Percentiles rank a stretch among this genome's conserved stretches.
These are phyloP conservation scores for Ganoderma meredithae DNA, from an alignment of 1,284 basidiomycete genomes.

Conservation along the genomic window DNA sequence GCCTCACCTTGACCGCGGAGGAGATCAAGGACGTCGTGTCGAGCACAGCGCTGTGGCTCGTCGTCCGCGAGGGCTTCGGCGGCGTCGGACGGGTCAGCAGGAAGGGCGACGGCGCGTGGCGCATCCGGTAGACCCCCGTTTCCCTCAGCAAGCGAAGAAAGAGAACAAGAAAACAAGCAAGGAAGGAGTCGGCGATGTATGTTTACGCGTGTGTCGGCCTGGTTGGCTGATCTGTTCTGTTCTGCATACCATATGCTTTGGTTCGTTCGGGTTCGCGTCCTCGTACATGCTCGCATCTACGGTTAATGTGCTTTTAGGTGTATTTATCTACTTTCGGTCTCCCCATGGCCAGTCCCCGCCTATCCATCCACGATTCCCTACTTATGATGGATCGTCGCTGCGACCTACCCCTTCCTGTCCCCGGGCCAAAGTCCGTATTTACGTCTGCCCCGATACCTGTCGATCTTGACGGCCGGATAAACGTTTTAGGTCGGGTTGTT, in stretches of 20 bases:
- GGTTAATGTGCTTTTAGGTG: neutral
- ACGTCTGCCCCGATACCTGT: neutral
- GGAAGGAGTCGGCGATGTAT: neutral
- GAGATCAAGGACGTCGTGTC: constrained; percentile 95
- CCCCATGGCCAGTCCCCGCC: neutral
- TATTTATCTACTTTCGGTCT: constrained; percentile 3
- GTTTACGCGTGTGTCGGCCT: neutral
- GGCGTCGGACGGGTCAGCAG: constrained; percentile 83
- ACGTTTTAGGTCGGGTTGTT: neutral
- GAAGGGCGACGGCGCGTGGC: constrained; percentile 81
- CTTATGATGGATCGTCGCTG: neutral
- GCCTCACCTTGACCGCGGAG: constrained; percentile 79
- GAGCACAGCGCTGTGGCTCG: constrained; percentile 90
- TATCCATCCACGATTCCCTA: neutral
- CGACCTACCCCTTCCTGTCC: constrained; percentile 1
- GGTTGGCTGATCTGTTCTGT: neutral
- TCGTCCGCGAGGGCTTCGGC: constrained; percentile 91
- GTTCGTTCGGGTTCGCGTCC: neutral
- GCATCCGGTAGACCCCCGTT: constrained; percentile 14
- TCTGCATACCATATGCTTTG: neutral
- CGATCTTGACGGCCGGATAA: neutral
- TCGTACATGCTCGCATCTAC: constrained; percentile 4
- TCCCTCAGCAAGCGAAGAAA: neutral
- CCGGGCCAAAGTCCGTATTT: neutral
- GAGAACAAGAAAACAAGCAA: neutral